Conservation (phyloP, 2,329 filamentous ascomycete species). For the Xylaria sp. region DNA sequence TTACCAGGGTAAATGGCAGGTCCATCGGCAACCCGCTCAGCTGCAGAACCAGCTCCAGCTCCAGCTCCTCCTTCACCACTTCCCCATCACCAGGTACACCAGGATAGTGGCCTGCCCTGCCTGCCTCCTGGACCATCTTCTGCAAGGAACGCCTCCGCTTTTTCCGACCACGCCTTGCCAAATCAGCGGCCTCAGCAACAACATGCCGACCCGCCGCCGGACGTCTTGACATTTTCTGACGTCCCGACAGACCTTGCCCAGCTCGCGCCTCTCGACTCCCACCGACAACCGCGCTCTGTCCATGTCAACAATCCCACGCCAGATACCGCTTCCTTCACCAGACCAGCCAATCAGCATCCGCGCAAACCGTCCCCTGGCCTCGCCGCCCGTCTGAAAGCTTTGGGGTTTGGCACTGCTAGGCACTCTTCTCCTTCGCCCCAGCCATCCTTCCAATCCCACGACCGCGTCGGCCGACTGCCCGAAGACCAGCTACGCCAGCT, state of each 20-base stretch:
- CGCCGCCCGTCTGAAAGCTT: constrained; percentile 65
- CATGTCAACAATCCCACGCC: constrained; percentile 27
- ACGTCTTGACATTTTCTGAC: constrained; percentile 46
- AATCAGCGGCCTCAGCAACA: constrained; percentile 29
- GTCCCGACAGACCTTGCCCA: constrained; percentile 45
- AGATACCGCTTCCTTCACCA: constrained; percentile 29
- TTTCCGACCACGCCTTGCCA: constrained; percentile 30
- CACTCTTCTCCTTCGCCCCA: constrained; percentile 41
- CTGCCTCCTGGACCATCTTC: constrained; percentile 18
- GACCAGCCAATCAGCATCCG: constrained; percentile 36
- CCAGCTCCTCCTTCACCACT: constrained; percentile 13
- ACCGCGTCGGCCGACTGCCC: constrained; percentile 67
- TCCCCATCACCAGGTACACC: constrained; percentile 9
- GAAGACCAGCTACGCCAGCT: constrained; percentile 71
- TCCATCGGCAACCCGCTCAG: constrained; percentile 29
- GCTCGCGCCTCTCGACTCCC: constrained; percentile 37
- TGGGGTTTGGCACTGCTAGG: constrained; percentile 58
- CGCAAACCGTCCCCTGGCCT: constrained; percentile 67
- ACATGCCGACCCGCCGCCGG: constrained; percentile 32
- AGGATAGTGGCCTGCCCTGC: constrained; percentile 1
- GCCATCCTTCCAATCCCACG: constrained; percentile 39
- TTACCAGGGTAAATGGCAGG: constrained; percentile 32
- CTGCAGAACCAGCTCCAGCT: constrained; percentile 25
- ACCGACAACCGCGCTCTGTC: constrained; percentile 23
- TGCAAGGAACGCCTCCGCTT: constrained; percentile 26